Evolutionary conservation across 1,139 yeast species (phyloP), one percentile per base, ranked within the genome.

Genomic region (Barnettozyma hawaiiensis): DNA sequence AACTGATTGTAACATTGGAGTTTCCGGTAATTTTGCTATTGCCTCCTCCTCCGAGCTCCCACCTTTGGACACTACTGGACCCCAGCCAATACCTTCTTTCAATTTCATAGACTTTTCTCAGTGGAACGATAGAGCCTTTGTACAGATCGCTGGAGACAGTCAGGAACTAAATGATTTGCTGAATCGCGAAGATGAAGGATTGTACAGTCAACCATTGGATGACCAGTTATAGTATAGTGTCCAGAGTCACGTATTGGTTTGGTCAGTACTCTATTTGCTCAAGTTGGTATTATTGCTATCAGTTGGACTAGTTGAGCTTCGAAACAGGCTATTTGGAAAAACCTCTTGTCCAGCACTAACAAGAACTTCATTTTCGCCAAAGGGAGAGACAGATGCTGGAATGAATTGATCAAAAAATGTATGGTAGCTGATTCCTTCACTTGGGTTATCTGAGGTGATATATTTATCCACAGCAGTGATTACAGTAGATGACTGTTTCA

Each of bases 401-500:
- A 20, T 24, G 10, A 37, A 37, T 29, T 37, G 35, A 24, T 37
- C 32, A 31, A 39, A 38, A 15, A 42, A 42, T 24, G 16, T 29
- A 16, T 22, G 31, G 20, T 38, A 28, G 11, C 28, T 33, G 19
- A 32, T 26, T 5, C 23, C 35, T 11, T 34, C 39, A 16, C 35
- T n/a, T 16, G 12, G 22, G 14, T 19, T 14, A 15, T 35, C 31
- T 11, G 29, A 14, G 23, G 10, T 18, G 28, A 39, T 15, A n/a
- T 12, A 31, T 9, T 18, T 21, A 14, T 41, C 37, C n/a, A 21
- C 26, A 8, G 32, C 26, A 8, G 32, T 11, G 15, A 19, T 19
- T 3, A 34, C n/a, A 29, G n/a, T 14, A 18, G 26, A 31, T 10
- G 38, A 31, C 8, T 38, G 20, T 35, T 40, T 38, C 35, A 50